Base-by-base conservation (phyloP, 2,329 filamentous ascomycete species). In the Xylaria sp. region DNA sequence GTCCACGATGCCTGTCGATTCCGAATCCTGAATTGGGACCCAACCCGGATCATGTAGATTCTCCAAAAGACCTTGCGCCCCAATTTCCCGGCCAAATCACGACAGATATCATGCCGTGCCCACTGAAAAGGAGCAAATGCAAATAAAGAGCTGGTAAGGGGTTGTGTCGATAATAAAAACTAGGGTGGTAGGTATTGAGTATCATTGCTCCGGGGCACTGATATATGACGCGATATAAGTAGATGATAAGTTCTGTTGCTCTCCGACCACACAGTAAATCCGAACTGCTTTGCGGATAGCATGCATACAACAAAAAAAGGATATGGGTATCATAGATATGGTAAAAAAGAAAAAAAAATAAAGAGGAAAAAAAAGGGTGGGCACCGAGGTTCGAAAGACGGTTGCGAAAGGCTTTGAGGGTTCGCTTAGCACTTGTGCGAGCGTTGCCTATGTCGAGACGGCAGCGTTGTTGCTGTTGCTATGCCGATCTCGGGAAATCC, bases 401-500 rank as follows among this genome's bases (percentile, higher is more conserved):
- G 55, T 52, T 8, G 2, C 48, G 8, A 16, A 44, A 39, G 4
- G 11, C 13, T n/a, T 30, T 46, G 34, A 16, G 51, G 47, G 16
- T 44, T 48, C 30, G 48, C 53, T 10, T 35, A 13, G 55, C 50
- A 42, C 34, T 61, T 19, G 1, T 47, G 34, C 19, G 46, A 51
- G 42, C 42, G 35, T 13, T n/a, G 39, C 10, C 53, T 65, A 71
- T 55, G 66, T 69, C 23, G 66, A 66, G 42, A 70, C 59, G 11
- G 67, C 53, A 8, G 62, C 59, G 34, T 59, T 60, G 55, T 67
- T 64, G 37, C 71, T 30, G 23, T 30, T 30, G 49, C 68, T 65
- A 55, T 71, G 68, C 47, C 79, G 75, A 57, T 80, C 79, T 64
- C 79, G 75, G 3, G 78, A 78, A 69, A 81, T 81, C 80, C 80